phyloP scores from a whole-genome alignment of 768 basidiomycete genomes.

The Lyophyllum atratum region DNA sequence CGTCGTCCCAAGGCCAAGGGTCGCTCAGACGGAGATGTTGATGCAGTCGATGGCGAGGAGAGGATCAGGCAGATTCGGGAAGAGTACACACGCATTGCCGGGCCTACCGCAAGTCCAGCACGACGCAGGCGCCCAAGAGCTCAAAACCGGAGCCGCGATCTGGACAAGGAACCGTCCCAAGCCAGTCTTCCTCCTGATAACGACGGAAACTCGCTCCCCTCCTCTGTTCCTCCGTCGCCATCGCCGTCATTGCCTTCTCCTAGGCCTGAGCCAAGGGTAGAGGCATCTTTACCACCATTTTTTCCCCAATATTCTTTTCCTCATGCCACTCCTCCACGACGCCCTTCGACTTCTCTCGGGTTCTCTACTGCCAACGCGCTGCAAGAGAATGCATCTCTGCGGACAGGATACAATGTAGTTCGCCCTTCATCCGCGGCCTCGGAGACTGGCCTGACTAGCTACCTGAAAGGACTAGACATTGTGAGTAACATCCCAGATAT shows the following conservation, averaged over 20 bases:
- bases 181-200: slow-evolving; percentile 6
- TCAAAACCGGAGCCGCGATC: slow-evolving; percentile 19
- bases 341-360: slow-evolving; percentile 35
- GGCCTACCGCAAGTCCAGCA: slow-evolving; percentile 35
- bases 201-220: slow-evolving; percentile 5
- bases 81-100: slow-evolving; percentile 30
- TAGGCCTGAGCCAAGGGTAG: slow-evolving; percentile 11
- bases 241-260: slow-evolving; percentile 16
- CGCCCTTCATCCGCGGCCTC: slow-evolving; percentile 24
- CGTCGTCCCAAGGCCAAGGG: slow-evolving; percentile 32
- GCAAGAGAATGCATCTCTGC: slow-evolving; percentile 6
- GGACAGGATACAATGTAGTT: slow-evolving; percentile 14
- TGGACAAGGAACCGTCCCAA: slow-evolving; percentile 2
- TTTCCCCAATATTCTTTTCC: slow-evolving; percentile 25
- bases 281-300: slow-evolving; percentile 17
- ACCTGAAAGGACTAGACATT: slow-evolving; percentile 27
- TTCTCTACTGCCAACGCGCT: slow-evolving; percentile 14
- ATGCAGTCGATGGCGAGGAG: slow-evolving; percentile 19
- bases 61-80: slow-evolving; percentile 36
- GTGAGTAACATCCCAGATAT: slow-evolving; percentile 23
- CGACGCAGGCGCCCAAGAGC: slow-evolving; percentile 33
- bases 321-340: slow-evolving; percentile 25
- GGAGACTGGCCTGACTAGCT: slow-evolving; percentile 20
- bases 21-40: slow-evolving; percentile 15
- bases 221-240: slow-evolving; percentile 17